Base-by-base conservation (phyloP, 805 yeast species). In the Zygotorulaspora danielsina region DNA sequence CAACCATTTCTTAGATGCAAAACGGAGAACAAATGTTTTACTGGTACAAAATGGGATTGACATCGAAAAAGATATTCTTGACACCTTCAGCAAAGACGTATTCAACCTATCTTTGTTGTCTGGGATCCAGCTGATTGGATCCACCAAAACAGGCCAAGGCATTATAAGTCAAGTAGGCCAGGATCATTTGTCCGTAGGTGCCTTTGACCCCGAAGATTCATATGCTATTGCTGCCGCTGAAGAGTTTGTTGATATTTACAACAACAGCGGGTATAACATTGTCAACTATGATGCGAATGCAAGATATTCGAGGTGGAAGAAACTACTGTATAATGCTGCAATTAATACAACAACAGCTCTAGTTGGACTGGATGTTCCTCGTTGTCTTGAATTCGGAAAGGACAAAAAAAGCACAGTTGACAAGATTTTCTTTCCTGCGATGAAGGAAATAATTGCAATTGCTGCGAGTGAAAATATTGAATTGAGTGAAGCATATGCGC, bases 21-120 rank as follows among this genome's bases (percentile, higher is more conserved):
- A 43, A 2, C 51, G 50, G 18, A 34, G 40, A 19, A 71, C 81
- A 5, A 61, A 75, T 10, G 62, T 80, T 30, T 71, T 81, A 2
- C 66, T 82, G 39, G 63, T 81, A 38, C 87, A 81, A 58, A 81
- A 79, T 54, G 88, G 87, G 2, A 71, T 82, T 42, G 84, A 76
- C 46, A 69, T 77, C 36, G 88, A 78, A 41, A 65, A 67, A 46
- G 79, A 81, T 10, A 64, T 79, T 13, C 63, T 74, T 38, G 59
- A 55, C n/a, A 65, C 65, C 11, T 80, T 65, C 51, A 55, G 64
- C 11, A 69, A 67, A 39, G 64, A 66, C 2, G 62, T 39, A 11
- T 50, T 46, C 32, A 41, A 53, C 16, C 41, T 55, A 20, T 39
- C 46, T 6, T 28, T 76, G 2, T 54, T 81, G 4, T 79, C 85